Base-by-base conservation (phyloP, 768 basidiomycete species). In the Mycena venus region DNA sequence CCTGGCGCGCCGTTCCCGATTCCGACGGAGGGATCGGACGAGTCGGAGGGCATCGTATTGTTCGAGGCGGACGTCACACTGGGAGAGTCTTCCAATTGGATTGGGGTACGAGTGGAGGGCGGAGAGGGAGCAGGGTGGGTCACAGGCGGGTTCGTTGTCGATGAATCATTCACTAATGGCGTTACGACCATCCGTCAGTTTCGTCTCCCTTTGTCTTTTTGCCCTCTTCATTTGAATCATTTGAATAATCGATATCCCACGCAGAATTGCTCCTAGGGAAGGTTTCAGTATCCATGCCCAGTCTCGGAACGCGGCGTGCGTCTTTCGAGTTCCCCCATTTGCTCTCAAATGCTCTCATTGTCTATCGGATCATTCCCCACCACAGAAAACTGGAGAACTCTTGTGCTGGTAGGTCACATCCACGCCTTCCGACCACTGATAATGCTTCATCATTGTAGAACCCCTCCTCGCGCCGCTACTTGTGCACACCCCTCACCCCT, bases 1-100 rank as follows among this genome's bases (percentile, higher is more conserved):
- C 84, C 86, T 14, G 90, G 87, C 2, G 83, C 81, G 49, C 81
- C 84, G 14, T 95, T 95, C 76, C 95, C 94, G 7, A 83, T 89
- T 0, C 92, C 94, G 17, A 82, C 89, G 19, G 91, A 93, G 81
- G 94, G 94, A 0, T 81, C 89, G 0, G 93, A 94, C 64, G 94
- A 96, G 80, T 93, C 92, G 11, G 94, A 95, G 69, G 94, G 93
- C 0, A 85, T 93, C 1, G 92, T 92, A 5, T 82, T 92, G 29
- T 94, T 90, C 77, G 91, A 93, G 78, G 88, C 87, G 12, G 82
- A 86, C 49, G 51, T 92, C 49, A 65, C 74, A 21, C 44, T 70
- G 47, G 78, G 42, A 7, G 56, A 70, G 21, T 36, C 73, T 68
- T 47, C 72, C 66, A 42, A 70, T 7, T 91, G 88, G 87, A 80